A percentile compares a stretch with the other conserved stretches of the same genome.
These are phyloP conservation scores for Sporothrix brasiliensis DNA, from an alignment of 2,329 filamentous ascomycete genomes.

Conservation along the genomic window DNA sequence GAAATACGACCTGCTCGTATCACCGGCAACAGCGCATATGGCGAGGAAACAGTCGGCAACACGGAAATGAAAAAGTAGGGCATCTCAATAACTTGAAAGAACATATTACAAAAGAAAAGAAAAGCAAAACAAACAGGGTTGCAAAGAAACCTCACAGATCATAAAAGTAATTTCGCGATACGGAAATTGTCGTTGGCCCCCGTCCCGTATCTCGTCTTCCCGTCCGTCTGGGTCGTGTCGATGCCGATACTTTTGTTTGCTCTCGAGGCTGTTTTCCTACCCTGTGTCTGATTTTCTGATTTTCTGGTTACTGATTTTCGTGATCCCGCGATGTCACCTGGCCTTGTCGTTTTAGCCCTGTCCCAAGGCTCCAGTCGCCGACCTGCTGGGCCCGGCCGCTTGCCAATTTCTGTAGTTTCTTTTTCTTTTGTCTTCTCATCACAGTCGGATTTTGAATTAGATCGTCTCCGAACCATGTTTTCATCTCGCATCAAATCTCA, in stretches of 20 bases:
- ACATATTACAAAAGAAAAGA: too few relatives aligned
- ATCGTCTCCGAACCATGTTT: background rate
- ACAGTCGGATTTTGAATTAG: background rate
- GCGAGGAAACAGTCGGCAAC: background rate
- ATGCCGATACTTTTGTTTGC: background rate
- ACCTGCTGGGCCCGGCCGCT: conserved; percentile 27
- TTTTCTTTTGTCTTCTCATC: background rate
- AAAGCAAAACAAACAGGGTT: background rate
- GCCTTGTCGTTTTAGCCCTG: conserved; percentile 14
- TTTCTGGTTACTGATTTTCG: background rate
- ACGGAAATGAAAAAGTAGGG: background rate
- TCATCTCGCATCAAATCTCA: background rate
- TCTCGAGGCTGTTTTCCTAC: background rate
- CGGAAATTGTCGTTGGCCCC: background rate
- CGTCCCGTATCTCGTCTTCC: background rate
- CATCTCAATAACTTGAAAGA: background rate
- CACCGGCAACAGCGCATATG: background rate
- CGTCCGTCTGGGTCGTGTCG: background rate
- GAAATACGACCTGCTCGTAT: background rate
- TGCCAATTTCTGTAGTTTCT: conserved; percentile 21
- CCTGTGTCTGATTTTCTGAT: background rate
- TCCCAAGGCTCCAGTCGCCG: conserved; percentile 23
- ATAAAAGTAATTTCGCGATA: conserved; percentile 13
- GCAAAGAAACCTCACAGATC: background rate
- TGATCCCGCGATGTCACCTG: conserved; percentile 29